These are phyloP conservation scores for Trametes versicolor DNA, from an alignment of 1,284 basidiomycete species.

Conservation along the genomic window DNA sequence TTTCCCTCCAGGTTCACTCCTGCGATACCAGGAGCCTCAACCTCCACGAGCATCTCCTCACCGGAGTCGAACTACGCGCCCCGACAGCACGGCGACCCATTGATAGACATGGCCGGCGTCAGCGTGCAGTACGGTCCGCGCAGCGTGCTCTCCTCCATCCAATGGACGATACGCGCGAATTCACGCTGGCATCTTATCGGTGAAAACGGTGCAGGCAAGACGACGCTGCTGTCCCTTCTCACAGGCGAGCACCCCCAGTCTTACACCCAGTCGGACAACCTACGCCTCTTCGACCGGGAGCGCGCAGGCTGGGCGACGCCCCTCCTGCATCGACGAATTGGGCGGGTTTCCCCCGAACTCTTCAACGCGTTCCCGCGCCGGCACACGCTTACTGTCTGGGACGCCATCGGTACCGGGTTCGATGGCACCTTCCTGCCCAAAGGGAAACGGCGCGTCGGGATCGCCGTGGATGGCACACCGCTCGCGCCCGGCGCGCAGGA, in stretches of 20 bases:
- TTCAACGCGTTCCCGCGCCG: slow-evolving; percentile 90
- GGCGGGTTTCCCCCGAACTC: slow-evolving; percentile 90
- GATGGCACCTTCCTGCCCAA: slow-evolving; percentile 78
- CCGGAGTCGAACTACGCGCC: slow-evolving; percentile 11
- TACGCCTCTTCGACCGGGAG: slow-evolving; percentile 79
- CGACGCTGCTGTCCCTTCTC: slow-evolving; percentile 91
- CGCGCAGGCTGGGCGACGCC: slow-evolving; percentile 71
- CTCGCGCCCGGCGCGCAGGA: slow-evolving; percentile 46
- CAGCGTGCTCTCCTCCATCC: slow-evolving; percentile 78
- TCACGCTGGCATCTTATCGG: slow-evolving; percentile 91
- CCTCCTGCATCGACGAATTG: slow-evolving; percentile 67
- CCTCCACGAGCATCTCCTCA: slow-evolving; percentile 3
- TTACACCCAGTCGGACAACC: slow-evolving; percentile 76
- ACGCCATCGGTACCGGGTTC: slow-evolving; percentile 88
- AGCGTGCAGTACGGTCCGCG: slow-evolving; percentile 27
- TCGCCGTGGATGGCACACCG: slow-evolving; percentile 42
- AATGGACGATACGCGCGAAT: slow-evolving; percentile 83
- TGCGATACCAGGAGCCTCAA: slow-evolving; percentile 4
- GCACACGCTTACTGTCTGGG: slow-evolving; percentile 74
- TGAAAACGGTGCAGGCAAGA: slow-evolving; percentile 94
- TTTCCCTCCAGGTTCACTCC: slow-evolving; percentile 17
- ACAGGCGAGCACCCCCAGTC: slow-evolving; percentile 97
- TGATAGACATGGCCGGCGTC: slow-evolving; percentile 34
- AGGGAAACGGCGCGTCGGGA: slow-evolving; percentile 57
- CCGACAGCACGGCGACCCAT: slow-evolving; percentile 27